phyloP scores from a whole-genome alignment of 345 rosid species.

The Populus deltoides region DNA sequence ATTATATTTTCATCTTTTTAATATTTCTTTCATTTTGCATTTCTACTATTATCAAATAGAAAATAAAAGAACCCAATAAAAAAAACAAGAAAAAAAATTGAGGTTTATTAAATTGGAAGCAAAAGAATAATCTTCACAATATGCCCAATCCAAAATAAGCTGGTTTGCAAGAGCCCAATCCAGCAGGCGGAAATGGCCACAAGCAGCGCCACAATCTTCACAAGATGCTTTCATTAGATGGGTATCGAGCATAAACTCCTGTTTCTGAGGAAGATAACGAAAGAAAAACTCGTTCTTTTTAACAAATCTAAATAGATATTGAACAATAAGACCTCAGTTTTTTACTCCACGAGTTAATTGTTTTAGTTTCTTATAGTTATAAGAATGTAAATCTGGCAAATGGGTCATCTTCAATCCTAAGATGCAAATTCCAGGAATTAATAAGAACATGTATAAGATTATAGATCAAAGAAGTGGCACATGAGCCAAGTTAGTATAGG shows the following conservation, averaged over 20 bases:
- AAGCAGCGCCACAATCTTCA: constrained; percentile 48
- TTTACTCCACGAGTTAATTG: background rate
- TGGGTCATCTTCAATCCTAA: background rate
- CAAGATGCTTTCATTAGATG: constrained; percentile 52
- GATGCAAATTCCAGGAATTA: no score
- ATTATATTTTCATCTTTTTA: no score
- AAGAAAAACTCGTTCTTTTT: background rate
- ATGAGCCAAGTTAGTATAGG: background rate
- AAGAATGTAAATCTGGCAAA: background rate
- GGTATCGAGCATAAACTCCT: background rate
- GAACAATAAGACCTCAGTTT: background rate
- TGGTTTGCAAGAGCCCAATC: constrained; percentile 55
- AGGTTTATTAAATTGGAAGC: no score
- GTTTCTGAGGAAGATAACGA: background rate
- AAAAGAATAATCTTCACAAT: no score
- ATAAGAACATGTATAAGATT: no score
- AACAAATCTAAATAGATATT: background rate
- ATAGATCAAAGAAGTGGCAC: no score
- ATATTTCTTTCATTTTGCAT: no score
- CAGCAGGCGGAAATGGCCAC: constrained; percentile 49
- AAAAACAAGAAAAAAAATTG: no score
- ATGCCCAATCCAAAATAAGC: no score
- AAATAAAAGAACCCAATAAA: no score
- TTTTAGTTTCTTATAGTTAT: background rate
- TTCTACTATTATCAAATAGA: no score